Base-by-base conservation (phyloP, 768 basidiomycete genomes). In the Coprinopsis cinerea region DNA sequence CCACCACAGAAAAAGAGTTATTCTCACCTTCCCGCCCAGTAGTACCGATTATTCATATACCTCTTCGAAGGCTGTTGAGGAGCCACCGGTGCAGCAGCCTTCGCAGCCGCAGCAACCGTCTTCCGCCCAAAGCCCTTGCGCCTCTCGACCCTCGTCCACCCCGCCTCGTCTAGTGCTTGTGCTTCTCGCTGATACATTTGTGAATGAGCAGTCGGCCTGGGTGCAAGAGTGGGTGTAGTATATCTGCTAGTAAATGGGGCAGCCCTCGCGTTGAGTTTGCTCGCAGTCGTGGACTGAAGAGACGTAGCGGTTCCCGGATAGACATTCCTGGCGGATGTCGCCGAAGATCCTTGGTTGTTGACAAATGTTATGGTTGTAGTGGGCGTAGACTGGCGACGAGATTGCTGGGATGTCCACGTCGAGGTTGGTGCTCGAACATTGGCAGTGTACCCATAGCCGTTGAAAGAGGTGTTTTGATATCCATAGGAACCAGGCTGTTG, bases 61-160 rank as follows among this genome's bases (percentile, higher is more conserved):
- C 24, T 23, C 7, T 26, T 25, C 15, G 36, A 39, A 18, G 36
- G 6, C 25, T 46, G 25, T 13, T 46, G 10, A 15, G 15, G 9
- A 24, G 4, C 10, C 13, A 17, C 11, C 3, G n/a, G n/a, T 6
- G 30, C 34, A 18, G 30, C 14, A 37, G 46, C n/a, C 24, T 37
- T 7, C 6, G 46, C 10, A 3, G n/a, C 27, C 11, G 9, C 32
- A n/a, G 34, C 22, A 37, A 47, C 14, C 6, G 4, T 47, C 34
- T 47, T 47, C 18, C 48, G 48, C 6, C 48, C 48, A 35, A 27
- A 28, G 11, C 48, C 48, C 24, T 28, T 4, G 30, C 48, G 32
- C 14, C 48, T 20, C 40, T 49, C 26, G 2, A 49, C 48, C n/a
- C 48, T 39, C 6, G 41, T 49, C 48, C 48, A 49, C 4, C 48